These are phyloP conservation scores for Magnaporthiopsis poae DNA, from an alignment of 2,329 filamentous ascomycete genomes.

Conservation along the genomic window DNA sequence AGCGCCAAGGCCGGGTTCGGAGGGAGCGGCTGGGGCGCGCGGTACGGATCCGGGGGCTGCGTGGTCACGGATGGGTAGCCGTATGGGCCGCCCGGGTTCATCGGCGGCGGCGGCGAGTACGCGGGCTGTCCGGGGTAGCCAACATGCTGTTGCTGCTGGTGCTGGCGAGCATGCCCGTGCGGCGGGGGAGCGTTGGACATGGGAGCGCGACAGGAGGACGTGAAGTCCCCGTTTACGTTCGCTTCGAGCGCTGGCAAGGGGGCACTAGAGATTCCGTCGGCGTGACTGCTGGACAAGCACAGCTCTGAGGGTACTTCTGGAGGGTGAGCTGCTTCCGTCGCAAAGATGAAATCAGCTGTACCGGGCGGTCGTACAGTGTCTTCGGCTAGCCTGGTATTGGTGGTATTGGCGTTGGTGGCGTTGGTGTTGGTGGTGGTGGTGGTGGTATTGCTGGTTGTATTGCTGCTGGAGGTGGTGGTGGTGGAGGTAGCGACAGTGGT, in stretches of 20 bases:
- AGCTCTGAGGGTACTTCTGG: no score
- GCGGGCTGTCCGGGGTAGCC: conserved; percentile 14
- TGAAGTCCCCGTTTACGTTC: neutral
- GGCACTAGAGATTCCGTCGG: neutral
- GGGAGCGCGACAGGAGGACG: conserved; percentile 10
- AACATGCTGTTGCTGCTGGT: conserved; percentile 1
- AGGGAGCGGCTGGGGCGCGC: conserved; percentile 11
- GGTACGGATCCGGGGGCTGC: conserved; percentile 15
- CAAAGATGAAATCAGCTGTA: no score
- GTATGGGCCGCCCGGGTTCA: conserved; percentile 12
- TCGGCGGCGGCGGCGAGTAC: conserved; percentile 13
- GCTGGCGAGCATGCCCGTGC: conserved; percentile 12
- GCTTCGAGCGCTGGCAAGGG: neutral
- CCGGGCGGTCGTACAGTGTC: no score
- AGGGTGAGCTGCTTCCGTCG: no score
- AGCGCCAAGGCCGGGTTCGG: conserved; percentile 13
- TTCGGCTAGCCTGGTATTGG: no score
- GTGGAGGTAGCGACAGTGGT: conserved; percentile 3
- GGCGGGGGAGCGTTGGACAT: conserved; percentile 16
- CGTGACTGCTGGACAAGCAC: no score
- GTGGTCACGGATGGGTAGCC: conserved; percentile 11
- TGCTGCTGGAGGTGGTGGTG: conserved; percentile 10
- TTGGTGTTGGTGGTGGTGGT: no score
- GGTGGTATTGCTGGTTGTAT: no score
- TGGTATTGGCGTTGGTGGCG: no score